Evolutionary conservation across 1,284 basidiomycete genomes (phyloP).

Genomic region (Naganishia cerealis): DNA sequence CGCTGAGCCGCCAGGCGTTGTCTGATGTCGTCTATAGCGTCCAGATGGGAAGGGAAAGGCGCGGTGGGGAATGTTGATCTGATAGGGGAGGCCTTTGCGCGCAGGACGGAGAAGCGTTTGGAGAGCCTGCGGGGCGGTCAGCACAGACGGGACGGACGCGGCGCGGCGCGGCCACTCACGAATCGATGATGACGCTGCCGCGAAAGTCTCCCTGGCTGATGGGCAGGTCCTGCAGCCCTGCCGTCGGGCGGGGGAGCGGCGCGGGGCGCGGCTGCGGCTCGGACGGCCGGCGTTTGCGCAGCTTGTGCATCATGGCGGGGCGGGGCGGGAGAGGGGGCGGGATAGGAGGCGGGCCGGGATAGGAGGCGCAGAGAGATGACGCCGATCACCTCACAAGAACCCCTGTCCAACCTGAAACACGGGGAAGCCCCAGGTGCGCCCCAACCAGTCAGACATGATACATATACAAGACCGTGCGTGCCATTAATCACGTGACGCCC

Average conservation of each 20-base stretch:
- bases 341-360: too few species aligned
- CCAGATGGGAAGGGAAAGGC: background rate
- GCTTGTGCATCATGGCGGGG: conserved; percentile 24
- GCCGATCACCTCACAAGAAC: background rate
- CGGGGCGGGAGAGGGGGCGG: background rate
- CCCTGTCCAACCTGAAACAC: conserved; percentile 13
- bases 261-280: background rate
- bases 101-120: conserved; percentile 30
- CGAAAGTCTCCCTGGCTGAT: conserved; percentile 27
- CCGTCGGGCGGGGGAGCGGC: too few species aligned
- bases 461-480: too few species aligned
- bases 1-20: conserved; percentile 25
- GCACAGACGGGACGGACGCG: background rate
- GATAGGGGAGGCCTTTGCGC: conserved; percentile 14
- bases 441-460: background rate
- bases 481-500: too few species aligned
- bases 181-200: conserved; percentile 24
- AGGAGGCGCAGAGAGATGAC: too few species aligned
- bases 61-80: conserved; percentile 6
- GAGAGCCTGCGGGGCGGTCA: conserved; percentile 17
- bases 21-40: conserved; percentile 17
- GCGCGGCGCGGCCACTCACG: conserved; percentile 3
- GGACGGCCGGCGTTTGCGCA: conserved; percentile 28
- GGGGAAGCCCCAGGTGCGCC: conserved; percentile 17
- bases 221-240: conserved; percentile 14